Evolutionary conservation across 139 green algal genomes (phyloP).

Genomic region (Zygnema cylindricum): DNA sequence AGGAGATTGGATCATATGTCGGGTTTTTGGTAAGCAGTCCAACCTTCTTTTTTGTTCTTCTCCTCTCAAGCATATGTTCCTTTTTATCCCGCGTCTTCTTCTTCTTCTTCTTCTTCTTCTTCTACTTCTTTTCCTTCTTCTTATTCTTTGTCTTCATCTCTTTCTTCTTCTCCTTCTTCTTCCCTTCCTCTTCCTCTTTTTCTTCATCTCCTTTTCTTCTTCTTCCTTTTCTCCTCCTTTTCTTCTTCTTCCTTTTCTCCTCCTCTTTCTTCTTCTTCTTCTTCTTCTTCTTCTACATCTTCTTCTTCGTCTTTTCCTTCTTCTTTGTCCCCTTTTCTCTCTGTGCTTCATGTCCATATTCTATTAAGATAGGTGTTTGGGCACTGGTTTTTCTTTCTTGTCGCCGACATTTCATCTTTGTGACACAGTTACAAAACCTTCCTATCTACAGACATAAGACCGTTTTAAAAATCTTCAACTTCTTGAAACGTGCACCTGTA

Average conservation of each 20-base stretch:
- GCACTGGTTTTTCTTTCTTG: not conserved
- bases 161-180: not conserved
- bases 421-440: not conserved
- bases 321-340: not conserved
- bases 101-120: not conserved
- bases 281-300: not conserved
- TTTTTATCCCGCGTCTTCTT: not conserved
- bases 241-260: not conserved
- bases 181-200: conserved; percentile 11
- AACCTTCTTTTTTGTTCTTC: not conserved
- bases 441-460: not conserved
- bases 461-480: not conserved
- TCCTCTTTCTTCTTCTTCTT: not conserved
- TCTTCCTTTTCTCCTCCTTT: not conserved
- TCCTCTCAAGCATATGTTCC: not conserved
- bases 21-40: not conserved
- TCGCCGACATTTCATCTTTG: not conserved
- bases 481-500: not conserved
- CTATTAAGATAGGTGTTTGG: not conserved
- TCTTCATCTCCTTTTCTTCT: not conserved
- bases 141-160: not conserved
- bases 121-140: not conserved
- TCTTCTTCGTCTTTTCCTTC: not conserved
- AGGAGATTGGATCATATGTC: not conserved
- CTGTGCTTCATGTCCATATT: not conserved